Evolutionary conservation across 768 basidiomycete genomes (phyloP).

Genomic region (Saitozyma sp.): DNA sequence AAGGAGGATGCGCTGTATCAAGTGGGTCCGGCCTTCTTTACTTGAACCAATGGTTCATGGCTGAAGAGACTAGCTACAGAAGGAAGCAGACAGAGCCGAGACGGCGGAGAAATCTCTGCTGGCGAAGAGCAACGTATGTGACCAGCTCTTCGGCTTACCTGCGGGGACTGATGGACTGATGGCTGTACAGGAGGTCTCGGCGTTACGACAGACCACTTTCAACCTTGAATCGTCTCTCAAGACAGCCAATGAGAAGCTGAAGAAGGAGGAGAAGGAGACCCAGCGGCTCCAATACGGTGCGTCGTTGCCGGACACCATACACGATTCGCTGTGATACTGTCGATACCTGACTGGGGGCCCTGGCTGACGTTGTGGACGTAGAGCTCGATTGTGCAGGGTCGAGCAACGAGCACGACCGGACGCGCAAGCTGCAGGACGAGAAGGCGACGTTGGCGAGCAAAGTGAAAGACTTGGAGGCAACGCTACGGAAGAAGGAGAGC

Average conservation of each 20-base stretch:
- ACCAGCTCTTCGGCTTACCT: conserved; percentile 15
- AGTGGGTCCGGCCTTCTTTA: conserved; percentile 1
- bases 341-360: background rate
- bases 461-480: conserved; percentile 28
- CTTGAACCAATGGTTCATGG: background rate
- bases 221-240: conserved; percentile 45
- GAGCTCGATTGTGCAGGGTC: conserved; percentile 28
- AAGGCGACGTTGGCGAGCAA: conserved; percentile 19
- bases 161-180: background rate
- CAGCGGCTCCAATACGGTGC: conserved; percentile 41
- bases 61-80: conserved; percentile 1
- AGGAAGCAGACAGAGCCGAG: conserved; percentile 14
- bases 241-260: conserved; percentile 30
- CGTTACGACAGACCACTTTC: conserved; percentile 33
- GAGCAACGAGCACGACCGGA: conserved; percentile 9
- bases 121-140: conserved; percentile 9
- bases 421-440: conserved; percentile 18
- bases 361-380: background rate
- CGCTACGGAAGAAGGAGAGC: conserved; percentile 10
- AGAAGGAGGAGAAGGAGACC: conserved; percentile 43
- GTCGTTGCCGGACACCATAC: background rate
- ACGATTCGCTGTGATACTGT: background rate
- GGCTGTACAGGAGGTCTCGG: conserved; percentile 39
- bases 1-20: conserved; percentile 13
- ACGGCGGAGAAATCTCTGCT: conserved; percentile 29